Percentiles rank a stretch among this genome's conserved stretches.
These are phyloP conservation scores for Ogataea neopini DNA, from an alignment of 805 yeast species.

Conservation along the genomic window DNA sequence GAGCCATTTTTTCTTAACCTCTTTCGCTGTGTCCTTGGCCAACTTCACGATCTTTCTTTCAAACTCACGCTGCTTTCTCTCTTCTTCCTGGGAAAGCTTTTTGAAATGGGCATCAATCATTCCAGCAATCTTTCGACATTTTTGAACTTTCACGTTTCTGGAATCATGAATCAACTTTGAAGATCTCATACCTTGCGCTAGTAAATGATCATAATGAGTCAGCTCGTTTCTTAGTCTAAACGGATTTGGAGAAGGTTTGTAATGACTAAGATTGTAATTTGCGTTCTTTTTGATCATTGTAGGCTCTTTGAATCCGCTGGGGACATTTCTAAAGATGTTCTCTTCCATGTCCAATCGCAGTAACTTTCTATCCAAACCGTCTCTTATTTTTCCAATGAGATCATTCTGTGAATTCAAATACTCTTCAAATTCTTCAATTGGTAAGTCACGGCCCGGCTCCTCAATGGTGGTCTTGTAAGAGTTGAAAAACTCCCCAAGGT, in stretches of 20 bases:
- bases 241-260: constrained; percentile 42
- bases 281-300: constrained; percentile 39
- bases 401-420: constrained; percentile 54
- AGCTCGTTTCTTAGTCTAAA: constrained; percentile 37
- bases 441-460: constrained; percentile 44
- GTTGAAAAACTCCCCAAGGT: constrained; percentile 46
- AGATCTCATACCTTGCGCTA: constrained; percentile 72
- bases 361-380: constrained; percentile 47
- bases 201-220: constrained; percentile 70
- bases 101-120: constrained; percentile 88
- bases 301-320: constrained; percentile 41
- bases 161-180: constrained; percentile 69
- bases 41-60: constrained; percentile 68
- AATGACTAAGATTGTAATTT: constrained; percentile 30
- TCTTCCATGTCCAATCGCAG: constrained; percentile 46
- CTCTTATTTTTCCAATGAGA: constrained; percentile 44
- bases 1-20: constrained; percentile 88
- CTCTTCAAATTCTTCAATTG: constrained; percentile 59
- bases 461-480: constrained; percentile 64
- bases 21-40: constrained; percentile 80
- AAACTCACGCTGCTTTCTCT: constrained; percentile 70
- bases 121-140: constrained; percentile 69
- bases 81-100: constrained; percentile 85
- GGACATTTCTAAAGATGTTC: constrained; percentile 47
- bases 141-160: constrained; percentile 61